Percentiles rank a stretch among this genome's conserved stretches.
phyloP scores from a whole-genome alignment of 2,329 filamentous ascomycete genomes.

The Curvularia sp. region DNA sequence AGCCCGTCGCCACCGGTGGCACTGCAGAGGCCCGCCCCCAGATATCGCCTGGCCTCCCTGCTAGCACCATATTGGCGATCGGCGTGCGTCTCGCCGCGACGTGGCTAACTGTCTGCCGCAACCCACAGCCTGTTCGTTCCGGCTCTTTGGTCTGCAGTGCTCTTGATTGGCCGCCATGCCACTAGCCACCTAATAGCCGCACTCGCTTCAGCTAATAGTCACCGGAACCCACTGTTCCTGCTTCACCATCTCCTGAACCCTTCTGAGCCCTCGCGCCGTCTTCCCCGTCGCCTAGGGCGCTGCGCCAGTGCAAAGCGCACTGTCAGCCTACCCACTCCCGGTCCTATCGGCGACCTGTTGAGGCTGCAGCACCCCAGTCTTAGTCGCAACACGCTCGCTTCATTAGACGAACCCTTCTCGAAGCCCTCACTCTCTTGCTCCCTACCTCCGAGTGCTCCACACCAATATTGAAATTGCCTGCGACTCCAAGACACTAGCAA shows the following conservation, averaged over 20 bases:
- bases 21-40: constrained; percentile 9
- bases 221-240: constrained; percentile 18
- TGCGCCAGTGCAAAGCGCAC: not conserved
- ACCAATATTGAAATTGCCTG: not conserved
- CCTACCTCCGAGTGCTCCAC: not conserved
- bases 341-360: not conserved
- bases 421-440: not conserved
- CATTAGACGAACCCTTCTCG: not conserved
- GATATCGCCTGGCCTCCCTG: constrained; percentile 3
- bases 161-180: constrained; percentile 24
- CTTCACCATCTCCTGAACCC: constrained; percentile 11
- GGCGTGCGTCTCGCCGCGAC: constrained; percentile 14
- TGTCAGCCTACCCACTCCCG: not conserved
- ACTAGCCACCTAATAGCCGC: constrained; percentile 21
- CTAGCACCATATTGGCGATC: constrained; percentile 8
- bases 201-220: constrained; percentile 14
- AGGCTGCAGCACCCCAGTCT: not conserved
- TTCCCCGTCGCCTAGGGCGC: constrained; percentile 11
- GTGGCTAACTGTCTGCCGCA: constrained; percentile 24
- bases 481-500: not conserved
- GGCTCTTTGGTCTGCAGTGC: not conserved
- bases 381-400: not conserved
- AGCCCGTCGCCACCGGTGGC: constrained; percentile 7
- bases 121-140: constrained; percentile 29
- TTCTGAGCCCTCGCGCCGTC: not conserved